phyloP scores from a whole-genome alignment of 2,329 filamentous ascomycete species.

The Hortaea sp. region DNA sequence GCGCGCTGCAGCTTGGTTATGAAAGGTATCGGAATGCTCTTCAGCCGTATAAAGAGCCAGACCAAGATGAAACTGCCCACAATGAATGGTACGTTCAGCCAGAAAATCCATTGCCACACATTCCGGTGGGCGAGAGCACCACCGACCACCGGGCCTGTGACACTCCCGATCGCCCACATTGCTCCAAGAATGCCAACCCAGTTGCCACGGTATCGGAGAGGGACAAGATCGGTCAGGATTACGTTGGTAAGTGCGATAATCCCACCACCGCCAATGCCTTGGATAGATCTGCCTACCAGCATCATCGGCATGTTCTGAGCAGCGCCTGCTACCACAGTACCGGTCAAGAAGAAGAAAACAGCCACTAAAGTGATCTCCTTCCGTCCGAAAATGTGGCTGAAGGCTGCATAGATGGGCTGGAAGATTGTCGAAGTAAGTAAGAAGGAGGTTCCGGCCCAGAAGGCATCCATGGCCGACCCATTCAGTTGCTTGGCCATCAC shows the following conservation, averaged over 20 bases:
- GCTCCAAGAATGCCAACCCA: conserved; percentile 37
- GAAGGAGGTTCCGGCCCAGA: conserved; percentile 6
- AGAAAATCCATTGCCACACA: conserved; percentile 38
- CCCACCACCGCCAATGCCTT: conserved; percentile 25
- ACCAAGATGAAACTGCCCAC: background rate
- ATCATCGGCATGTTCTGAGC: conserved; percentile 1
- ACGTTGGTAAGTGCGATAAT: conserved; percentile 51
- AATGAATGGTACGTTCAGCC: conserved; percentile 41
- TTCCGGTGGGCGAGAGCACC: conserved; percentile 34
- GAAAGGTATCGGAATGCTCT: conserved; percentile 39
- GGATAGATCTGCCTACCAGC: conserved; percentile 2
- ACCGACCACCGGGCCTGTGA: conserved; percentile 39
- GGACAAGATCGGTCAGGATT: conserved; percentile 51
- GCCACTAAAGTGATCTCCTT: conserved; percentile 2
- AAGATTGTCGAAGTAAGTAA: conserved; percentile 3
- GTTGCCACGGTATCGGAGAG: conserved; percentile 49
- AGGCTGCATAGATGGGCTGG: conserved; percentile 3
- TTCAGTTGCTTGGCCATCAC: conserved; percentile 2
- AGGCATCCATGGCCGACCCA: conserved; percentile 5
- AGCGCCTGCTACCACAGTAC: background rate
- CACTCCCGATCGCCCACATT: conserved; percentile 36
- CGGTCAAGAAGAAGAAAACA: background rate
- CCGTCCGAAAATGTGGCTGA: conserved; percentile 5
- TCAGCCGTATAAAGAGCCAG: conserved; percentile 27
- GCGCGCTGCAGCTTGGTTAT: conserved; percentile 37